A percentile compares a stretch with the other conserved stretches of the same genome.
Evolutionary conservation across 805 yeast species (phyloP).

Genomic region (Candida rishiriensis): DNA sequence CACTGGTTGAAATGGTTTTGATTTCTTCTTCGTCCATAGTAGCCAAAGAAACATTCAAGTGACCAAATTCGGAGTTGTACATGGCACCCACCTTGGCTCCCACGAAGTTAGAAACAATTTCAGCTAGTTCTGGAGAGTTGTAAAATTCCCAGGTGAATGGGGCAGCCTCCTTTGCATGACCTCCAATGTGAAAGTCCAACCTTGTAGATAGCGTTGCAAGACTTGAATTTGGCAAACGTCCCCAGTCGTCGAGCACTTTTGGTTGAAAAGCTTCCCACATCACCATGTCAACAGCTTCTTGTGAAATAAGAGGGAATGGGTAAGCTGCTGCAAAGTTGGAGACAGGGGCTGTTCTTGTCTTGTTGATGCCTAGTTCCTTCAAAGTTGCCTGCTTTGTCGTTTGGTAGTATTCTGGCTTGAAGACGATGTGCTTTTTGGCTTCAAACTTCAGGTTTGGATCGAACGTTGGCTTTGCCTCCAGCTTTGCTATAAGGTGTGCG

Average conservation of each 20-base stretch:
- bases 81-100: slow-evolving; percentile 42
- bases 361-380: slow-evolving; percentile 32
- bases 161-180: slow-evolving; percentile 34
- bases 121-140: slow-evolving; percentile 46
- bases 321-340: slow-evolving; percentile 41
- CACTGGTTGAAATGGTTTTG: not conserved
- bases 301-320: slow-evolving; percentile 55
- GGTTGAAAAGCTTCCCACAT: slow-evolving; percentile 45
- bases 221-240: slow-evolving; percentile 34
- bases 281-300: slow-evolving; percentile 53
- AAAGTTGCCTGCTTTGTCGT: slow-evolving; percentile 34
- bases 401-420: slow-evolving; percentile 32
- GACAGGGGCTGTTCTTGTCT: slow-evolving; percentile 27
- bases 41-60: slow-evolving; percentile 42
- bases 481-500: slow-evolving; percentile 9
- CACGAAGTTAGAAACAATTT: slow-evolving; percentile 44
- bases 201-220: slow-evolving; percentile 27
- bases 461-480: slow-evolving; percentile 23
- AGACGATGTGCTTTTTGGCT: slow-evolving; percentile 32
- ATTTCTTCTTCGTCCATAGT: slow-evolving; percentile 17
- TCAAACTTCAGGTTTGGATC: slow-evolving; percentile 32
- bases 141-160: slow-evolving; percentile 49
- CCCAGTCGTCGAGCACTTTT: slow-evolving; percentile 37
- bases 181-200: slow-evolving; percentile 44
- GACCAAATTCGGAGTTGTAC: slow-evolving; percentile 51